phyloP scores from a whole-genome alignment of 208 protist genomes.

The Blastocrithidia nonstop region DNA sequence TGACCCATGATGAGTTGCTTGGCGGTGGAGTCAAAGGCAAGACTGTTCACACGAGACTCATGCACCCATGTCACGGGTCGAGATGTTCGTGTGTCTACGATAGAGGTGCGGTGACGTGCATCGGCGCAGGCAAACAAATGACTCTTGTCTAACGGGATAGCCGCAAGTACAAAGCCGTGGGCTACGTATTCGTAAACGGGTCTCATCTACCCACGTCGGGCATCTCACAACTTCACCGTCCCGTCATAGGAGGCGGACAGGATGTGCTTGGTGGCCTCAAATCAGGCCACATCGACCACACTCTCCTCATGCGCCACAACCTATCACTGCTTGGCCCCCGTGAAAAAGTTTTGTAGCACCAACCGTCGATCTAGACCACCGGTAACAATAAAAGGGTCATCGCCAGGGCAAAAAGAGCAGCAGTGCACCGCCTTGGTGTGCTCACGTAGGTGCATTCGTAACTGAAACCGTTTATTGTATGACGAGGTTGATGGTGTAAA shows the following conservation, averaged over 20 bases:
- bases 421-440: slow-evolving; percentile 73
- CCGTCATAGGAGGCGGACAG: slow-evolving; percentile 74
- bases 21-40: slow-evolving; percentile 39
- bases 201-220: slow-evolving; percentile 19
- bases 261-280: slow-evolving; percentile 50
- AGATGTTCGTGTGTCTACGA: slow-evolving; percentile 39
- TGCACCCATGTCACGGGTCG: slow-evolving; percentile 45
- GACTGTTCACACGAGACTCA: slow-evolving; percentile 53
- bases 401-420: slow-evolving; percentile 54
- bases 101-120: slow-evolving; percentile 38
- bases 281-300: slow-evolving; percentile 61
- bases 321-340: slow-evolving; percentile 43
- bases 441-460: slow-evolving; percentile 43
- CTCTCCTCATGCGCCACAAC: slow-evolving; percentile 55
- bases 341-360: slow-evolving; percentile 69
- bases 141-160: slow-evolving; percentile 44
- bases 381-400: slow-evolving; percentile 44
- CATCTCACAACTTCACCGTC: slow-evolving; percentile 77
- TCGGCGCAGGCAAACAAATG: slow-evolving; percentile 70
- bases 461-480: slow-evolving; percentile 35
- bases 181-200: slow-evolving; percentile 42
- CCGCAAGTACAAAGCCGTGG: slow-evolving; percentile 58
- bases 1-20: slow-evolving; percentile 64
- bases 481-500: no score
- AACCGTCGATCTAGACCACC: slow-evolving; percentile 67